phyloP scores from a whole-genome alignment of 2,329 filamentous ascomycete species.

The Diaporthe sp. region DNA sequence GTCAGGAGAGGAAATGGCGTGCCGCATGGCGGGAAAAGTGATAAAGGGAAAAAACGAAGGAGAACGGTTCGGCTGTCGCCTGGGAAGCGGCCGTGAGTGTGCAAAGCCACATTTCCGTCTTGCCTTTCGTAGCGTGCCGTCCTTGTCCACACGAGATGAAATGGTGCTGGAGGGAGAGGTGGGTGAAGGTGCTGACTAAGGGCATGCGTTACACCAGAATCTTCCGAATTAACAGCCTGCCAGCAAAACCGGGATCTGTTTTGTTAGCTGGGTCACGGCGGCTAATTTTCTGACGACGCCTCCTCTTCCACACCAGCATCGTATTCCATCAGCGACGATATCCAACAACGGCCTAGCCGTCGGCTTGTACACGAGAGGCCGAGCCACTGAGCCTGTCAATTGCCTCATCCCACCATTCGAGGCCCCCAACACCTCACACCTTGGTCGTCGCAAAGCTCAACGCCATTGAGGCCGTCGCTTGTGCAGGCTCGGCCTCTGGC shows the following conservation, averaged over 20 bases:
- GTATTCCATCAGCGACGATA: slow-evolving; percentile 2
- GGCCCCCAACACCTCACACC: background rate
- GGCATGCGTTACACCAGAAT: too few species aligned
- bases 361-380: background rate
- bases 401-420: background rate
- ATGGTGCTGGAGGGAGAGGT: background rate
- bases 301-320: background rate
- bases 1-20: background rate
- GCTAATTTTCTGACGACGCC: background rate
- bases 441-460: background rate
- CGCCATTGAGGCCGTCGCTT: background rate
- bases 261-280: background rate
- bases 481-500: background rate
- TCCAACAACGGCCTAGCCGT: background rate
- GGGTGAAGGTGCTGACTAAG: slow-evolving; percentile 10
- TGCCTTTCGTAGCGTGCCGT: background rate
- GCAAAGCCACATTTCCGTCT: background rate
- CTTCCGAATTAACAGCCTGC: background rate
- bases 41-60: background rate
- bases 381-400: background rate
- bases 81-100: background rate
- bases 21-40: background rate
- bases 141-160: background rate
- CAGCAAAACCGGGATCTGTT: background rate
- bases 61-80: slow-evolving; percentile 13